These are phyloP conservation scores for Serendipita indica DNA, from an alignment of 768 basidiomycete species.

Conservation along the genomic window DNA sequence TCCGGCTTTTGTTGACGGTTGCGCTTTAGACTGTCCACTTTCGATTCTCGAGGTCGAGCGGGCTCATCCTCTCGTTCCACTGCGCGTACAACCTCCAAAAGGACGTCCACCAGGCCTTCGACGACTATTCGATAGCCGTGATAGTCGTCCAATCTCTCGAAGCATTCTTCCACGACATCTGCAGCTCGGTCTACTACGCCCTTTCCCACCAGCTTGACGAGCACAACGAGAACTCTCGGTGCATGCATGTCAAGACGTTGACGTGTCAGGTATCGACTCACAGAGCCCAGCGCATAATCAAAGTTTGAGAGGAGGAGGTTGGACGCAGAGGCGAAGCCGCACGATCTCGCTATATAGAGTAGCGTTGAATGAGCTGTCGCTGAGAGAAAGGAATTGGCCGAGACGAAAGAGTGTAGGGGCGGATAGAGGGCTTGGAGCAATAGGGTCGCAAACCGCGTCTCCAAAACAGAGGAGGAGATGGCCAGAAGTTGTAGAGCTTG, in stretches of 20 bases:
- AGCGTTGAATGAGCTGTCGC: slow-evolving; percentile 65
- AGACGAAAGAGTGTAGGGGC: slow-evolving; percentile 71
- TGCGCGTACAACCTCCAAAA: slow-evolving; percentile 70
- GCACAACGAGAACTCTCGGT: slow-evolving; percentile 70
- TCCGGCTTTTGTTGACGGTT: neutral
- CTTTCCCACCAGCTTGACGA: slow-evolving; percentile 74
- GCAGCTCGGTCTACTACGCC: slow-evolving; percentile 80
- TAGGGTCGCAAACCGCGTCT: slow-evolving; percentile 51
- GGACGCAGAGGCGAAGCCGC: slow-evolving; percentile 77
- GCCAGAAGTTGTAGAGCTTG: slow-evolving; percentile 65
- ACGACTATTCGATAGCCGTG: slow-evolving; percentile 84
- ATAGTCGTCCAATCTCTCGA: slow-evolving; percentile 89
- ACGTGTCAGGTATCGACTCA: slow-evolving; percentile 67
- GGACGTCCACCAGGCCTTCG: slow-evolving; percentile 73
- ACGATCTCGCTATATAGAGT: slow-evolving; percentile 49
- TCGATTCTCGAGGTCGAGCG: slow-evolving; percentile 13
- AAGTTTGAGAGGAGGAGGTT: slow-evolving; percentile 89
- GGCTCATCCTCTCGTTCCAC: slow-evolving; percentile 41
- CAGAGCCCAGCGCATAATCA: slow-evolving; percentile 86
- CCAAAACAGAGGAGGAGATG: slow-evolving; percentile 53
- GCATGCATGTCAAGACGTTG: slow-evolving; percentile 78
- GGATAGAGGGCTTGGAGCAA: slow-evolving; percentile 76
- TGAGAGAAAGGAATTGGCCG: slow-evolving; percentile 49
- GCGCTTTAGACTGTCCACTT: slow-evolving; percentile 9
- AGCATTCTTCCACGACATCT: slow-evolving; percentile 94